These are phyloP conservation scores for Kandelia obovata DNA, from an alignment of 345 rosid genomes.

Conservation along the genomic window DNA sequence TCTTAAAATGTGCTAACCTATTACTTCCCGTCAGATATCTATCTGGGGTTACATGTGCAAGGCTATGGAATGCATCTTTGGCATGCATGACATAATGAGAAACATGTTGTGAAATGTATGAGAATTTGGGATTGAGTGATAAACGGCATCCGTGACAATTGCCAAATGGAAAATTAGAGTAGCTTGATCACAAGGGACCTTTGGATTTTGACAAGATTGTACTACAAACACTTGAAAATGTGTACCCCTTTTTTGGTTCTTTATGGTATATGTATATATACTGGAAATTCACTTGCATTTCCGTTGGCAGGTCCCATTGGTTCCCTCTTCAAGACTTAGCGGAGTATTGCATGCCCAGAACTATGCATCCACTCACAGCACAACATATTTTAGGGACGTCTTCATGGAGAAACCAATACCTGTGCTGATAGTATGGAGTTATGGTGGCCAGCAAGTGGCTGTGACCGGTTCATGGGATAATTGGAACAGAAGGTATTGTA, in stretches of 20 bases:
- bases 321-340: constrained; percentile 22
- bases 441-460: constrained; percentile 54
- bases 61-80: neutral
- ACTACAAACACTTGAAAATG: neutral
- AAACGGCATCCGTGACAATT: neutral
- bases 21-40: neutral
- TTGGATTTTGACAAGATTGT: neutral
- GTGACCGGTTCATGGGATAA: constrained; percentile 71
- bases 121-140: neutral
- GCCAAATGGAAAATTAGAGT: neutral
- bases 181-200: neutral
- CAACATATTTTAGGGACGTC: constrained; percentile 15
- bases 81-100: neutral
- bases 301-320: constrained; percentile 24
- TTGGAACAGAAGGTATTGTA: constrained; percentile 43
- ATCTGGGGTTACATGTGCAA: neutral
- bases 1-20: neutral
- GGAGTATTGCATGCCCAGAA: constrained; percentile 18
- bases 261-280: too few relatives aligned
- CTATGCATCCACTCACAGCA: constrained; percentile 15
- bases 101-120: neutral
- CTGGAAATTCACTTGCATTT: constrained; percentile 12
- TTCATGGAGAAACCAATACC: constrained; percentile 29
- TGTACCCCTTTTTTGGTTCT: neutral
- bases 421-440: constrained; percentile 53